Base-by-base conservation (phyloP, 495 filamentous ascomycete genomes). In the Tuber melanosporum region DNA sequence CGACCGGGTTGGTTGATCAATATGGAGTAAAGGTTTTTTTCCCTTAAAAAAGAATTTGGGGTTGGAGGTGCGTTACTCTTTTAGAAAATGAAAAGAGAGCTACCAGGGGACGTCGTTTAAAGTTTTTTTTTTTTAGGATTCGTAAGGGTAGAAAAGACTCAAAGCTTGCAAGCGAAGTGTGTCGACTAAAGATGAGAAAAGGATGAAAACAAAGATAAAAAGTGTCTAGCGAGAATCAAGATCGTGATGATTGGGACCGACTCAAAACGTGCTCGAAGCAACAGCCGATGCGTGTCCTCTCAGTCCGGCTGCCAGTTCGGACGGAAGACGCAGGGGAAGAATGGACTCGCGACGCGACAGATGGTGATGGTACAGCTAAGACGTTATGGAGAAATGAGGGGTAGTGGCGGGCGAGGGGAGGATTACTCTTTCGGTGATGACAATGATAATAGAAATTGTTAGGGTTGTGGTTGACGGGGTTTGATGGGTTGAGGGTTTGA, bases 191-290 rank as follows among this genome's bases (percentile, higher is more conserved):
- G 78, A 71, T 74, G 73, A 79, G 79, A 76, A 79, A 73, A 73
- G 74, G 77, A 71, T 76, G 57, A 71, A 80, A 71, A 66, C 32
- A 69, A 66, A 76, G 20, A 79, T 71, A 74, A 78, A 74, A 79
- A 72, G 52, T 22, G 14, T 57, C 49, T 26, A 57, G 49, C 49
- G 22, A 57, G 49, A 26, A 26, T 10, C 6, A 57, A 5, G 9
- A 75, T 70, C 32, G 15, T 72, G 69, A 72, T 78, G 78, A 80
- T 79, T 77, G 77, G 49, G 49, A 5, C 39, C 39, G 39, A 77
- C 78, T 79, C 78, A 80, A 80, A 73, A 73, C 76, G 77, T 80
- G 75, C 78, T 78, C 76, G 77, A 80, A 78, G 73, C 74, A 80
- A 79, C 78, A 77, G 78, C 77, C 74, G 78, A 80, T 79, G 78